Evolutionary conservation across 768 basidiomycete species (phyloP).

Genomic region (Rhizopogon vinicolor): DNA sequence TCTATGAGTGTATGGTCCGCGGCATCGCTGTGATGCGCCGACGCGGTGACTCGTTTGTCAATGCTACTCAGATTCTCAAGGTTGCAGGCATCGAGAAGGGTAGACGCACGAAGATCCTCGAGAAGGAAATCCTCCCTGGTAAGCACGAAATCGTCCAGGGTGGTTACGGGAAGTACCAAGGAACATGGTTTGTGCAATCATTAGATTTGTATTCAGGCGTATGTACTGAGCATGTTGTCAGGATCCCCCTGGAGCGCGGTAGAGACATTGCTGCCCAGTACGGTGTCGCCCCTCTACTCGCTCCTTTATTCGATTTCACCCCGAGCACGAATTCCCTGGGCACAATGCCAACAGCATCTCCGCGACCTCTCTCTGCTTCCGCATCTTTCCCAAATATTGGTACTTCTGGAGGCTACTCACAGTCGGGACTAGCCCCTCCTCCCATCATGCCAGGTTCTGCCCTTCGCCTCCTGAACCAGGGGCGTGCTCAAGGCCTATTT

Average conservation of each 20-base stretch:
- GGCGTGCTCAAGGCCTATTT: conserved; percentile 80
- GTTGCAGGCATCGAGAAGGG: conserved; percentile 98
- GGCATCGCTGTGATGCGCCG: conserved; percentile 99
- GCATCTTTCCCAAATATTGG: conserved; percentile 58
- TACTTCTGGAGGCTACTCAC: conserved; percentile 39
- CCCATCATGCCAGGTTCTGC: conserved; percentile 88
- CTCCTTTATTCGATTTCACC: conserved; percentile 90
- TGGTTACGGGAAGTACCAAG: conserved; percentile 98
- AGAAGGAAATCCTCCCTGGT: conserved; percentile 94
- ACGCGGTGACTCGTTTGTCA: conserved; percentile 91
- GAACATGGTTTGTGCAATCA: conserved; percentile 75
- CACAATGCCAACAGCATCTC: conserved; percentile 40
- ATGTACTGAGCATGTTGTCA: conserved; percentile 27
- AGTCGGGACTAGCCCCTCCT: conserved; percentile 64
- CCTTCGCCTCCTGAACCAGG: conserved; percentile 78
- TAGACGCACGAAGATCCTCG: conserved; percentile 89
- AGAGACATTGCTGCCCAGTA: conserved; percentile 90
- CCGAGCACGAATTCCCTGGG: conserved; percentile 69
- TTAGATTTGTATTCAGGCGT: conserved; percentile 1
- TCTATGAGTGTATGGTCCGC: conserved; percentile 97
- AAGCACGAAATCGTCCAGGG: conserved; percentile 99
- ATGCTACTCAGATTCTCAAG: conserved; percentile 98
- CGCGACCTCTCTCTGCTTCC: conserved; percentile 63
- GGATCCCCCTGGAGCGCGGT: conserved; percentile 95
- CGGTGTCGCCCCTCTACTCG: conserved; percentile 83